Evolutionary conservation across 1,284 basidiomycete genomes (phyloP).

Genomic region (Malassezia cuniculi): DNA sequence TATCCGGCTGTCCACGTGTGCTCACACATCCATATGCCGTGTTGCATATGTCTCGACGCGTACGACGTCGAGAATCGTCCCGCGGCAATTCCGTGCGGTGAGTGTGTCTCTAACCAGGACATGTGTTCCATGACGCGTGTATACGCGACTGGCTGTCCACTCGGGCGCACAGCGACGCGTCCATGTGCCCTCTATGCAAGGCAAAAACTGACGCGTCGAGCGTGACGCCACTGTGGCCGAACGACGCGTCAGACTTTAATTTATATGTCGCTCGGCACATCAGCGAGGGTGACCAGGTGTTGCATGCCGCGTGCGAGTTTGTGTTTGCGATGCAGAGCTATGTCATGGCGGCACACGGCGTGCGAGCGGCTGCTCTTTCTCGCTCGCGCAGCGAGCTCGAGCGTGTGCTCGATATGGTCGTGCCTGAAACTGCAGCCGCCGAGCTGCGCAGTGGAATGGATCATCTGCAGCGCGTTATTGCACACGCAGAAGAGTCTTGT

Average conservation of each 20-base stretch:
- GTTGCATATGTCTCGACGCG: slow-evolving; percentile 10
- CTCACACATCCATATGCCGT: slow-evolving; percentile 7
- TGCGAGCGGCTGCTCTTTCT: neutral
- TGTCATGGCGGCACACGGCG: slow-evolving; percentile 11
- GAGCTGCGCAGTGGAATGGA: neutral
- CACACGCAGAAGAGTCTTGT: neutral
- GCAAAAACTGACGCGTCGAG: neutral
- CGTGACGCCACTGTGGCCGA: slow-evolving; percentile 8
- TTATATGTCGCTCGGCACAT: slow-evolving; percentile 10
- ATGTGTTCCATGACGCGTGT: slow-evolving; percentile 10
- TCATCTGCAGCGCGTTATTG: neutral
- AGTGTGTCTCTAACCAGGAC: neutral
- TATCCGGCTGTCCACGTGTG: neutral
- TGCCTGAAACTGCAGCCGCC: too few species aligned
- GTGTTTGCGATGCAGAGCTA: slow-evolving; percentile 8
- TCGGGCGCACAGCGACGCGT: slow-evolving; percentile 1
- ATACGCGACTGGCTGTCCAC: slow-evolving; percentile 6
- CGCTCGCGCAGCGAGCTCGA: too few species aligned
- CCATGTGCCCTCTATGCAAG: slow-evolving; percentile 12
- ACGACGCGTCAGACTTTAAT: slow-evolving; percentile 5
- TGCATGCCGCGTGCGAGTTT: slow-evolving; percentile 4
- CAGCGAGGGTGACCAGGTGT: neutral
- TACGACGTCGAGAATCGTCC: slow-evolving; percentile 8
- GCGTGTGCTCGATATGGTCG: too few species aligned
- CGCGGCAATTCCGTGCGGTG: slow-evolving; percentile 12